These are phyloP conservation scores for Starmerella asiatica DNA, from an alignment of 805 yeast species.

Conservation along the genomic window DNA sequence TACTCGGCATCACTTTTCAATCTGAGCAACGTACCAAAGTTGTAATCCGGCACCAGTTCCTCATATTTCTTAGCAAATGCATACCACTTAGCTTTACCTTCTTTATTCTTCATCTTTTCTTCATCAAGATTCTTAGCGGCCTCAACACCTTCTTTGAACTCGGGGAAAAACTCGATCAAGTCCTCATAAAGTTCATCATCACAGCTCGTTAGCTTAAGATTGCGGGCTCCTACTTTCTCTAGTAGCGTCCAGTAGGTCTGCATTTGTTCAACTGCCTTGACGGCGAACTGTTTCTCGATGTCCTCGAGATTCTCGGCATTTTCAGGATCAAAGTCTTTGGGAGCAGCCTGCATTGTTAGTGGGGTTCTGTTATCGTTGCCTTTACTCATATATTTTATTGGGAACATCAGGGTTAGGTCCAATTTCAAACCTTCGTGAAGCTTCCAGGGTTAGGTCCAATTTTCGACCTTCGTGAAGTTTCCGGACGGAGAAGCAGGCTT, in stretches of 20 bases:
- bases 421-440: no score
- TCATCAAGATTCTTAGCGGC: conserved; percentile 50
- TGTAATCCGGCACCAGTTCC: conserved; percentile 68
- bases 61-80: conserved; percentile 70
- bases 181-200: conserved; percentile 32
- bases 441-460: no score
- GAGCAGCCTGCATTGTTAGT: conserved; percentile 2
- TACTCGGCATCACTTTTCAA: conserved; percentile 59
- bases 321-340: conserved; percentile 54
- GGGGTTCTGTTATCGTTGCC: no score
- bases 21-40: conserved; percentile 89
- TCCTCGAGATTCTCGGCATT: conserved; percentile 89
- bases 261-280: conserved; percentile 89
- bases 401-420: no score
- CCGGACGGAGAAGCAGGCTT: not conserved
- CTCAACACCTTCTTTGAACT: conserved; percentile 46
- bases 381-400: no score
- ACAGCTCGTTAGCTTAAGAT: conserved; percentile 38
- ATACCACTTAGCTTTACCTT: conserved; percentile 87
- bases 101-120: conserved; percentile 63
- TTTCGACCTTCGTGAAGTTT: not conserved
- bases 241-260: conserved; percentile 79
- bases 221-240: conserved; percentile 55
- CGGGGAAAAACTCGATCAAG: conserved; percentile 66
- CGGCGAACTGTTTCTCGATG: conserved; percentile 95